Evolutionary conservation across 176 grass and related monocot species (phyloP).

Genomic region (Stipa capillata): DNA sequence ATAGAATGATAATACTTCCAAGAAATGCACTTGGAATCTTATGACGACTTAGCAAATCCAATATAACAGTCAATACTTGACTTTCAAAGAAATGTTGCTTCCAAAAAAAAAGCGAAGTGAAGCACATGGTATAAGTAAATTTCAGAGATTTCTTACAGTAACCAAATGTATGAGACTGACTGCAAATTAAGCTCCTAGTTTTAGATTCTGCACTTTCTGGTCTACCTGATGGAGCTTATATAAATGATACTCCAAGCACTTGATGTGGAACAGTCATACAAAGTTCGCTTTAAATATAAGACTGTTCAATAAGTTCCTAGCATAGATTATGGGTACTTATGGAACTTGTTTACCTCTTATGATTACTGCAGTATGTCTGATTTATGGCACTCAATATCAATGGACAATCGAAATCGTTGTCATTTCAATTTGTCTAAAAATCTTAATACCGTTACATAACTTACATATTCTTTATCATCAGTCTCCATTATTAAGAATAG

Average conservation of each 20-base stretch:
- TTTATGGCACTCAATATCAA: too few species aligned
- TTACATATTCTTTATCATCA: too few species aligned
- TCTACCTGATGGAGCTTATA: background rate
- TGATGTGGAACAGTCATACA: background rate
- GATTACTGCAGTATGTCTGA: too few species aligned
- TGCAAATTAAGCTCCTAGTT: background rate
- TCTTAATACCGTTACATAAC: too few species aligned
- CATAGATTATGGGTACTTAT: background rate
- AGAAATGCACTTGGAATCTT: background rate
- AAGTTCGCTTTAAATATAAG: too few species aligned
- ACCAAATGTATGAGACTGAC: background rate
- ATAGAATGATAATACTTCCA: background rate
- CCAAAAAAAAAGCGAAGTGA: background rate
- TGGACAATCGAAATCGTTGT: too few species aligned
- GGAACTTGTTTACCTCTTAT: background rate
- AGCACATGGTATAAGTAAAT: background rate
- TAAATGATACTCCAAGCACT: background rate
- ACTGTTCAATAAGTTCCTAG: background rate
- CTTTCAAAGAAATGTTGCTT: too few species aligned
- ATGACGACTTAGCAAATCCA: background rate
- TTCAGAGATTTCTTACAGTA: background rate
- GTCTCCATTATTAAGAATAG: too few species aligned
- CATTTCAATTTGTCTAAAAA: too few species aligned
- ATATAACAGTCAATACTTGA: background rate
- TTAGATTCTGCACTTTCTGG: background rate